Evolutionary conservation across 179 eudicot species (phyloP), one percentile per base, ranked within the genome.

Genomic region (Spergularia azorica): DNA sequence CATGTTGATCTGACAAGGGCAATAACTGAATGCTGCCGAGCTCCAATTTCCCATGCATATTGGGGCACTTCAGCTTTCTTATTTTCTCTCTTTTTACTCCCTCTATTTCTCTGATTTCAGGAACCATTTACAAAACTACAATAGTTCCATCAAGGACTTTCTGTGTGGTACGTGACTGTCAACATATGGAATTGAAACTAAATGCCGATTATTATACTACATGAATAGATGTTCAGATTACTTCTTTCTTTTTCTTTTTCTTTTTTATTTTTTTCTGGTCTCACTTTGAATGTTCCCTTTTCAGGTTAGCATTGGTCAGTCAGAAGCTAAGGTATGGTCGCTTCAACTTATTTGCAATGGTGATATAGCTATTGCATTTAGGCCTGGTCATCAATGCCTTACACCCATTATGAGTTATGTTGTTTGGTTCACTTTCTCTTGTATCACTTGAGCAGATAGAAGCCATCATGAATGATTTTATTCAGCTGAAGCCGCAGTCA

Each of bases 401-500:
- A 14, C 20, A 58, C n/a, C 26, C 11, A 48, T 58, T 5, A 16
- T 59, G 76, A 39, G n/a, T 55, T 20, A 3, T 63, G 52, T 68
- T 70, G 43, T 55, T 43, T 43, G 36, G 68, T 58, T 74, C 68
- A 77, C 65, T 77, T 72, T 70, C 50, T 76, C 51, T 76, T 6
- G 77, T 79, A 61, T 69, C 11, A 63, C 74, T 76, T 82, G 74
- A 73, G 57, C 92, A 95, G 97, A 87, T 95, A 77, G 98, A 93
- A 80, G 98, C 98, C 20, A 90, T 95, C 78, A 90, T 93, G 95
- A 91, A 95, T 81, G 99, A 95, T 81, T 93, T 90, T 79, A 85
- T 95, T 79, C 97, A 95, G 89, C 92, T 95, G 78, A 90, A 86
- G 74, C 89, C 97, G 21, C 94, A 90, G 79, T 93, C 99, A 66